Conservation (phyloP, 2,329 filamentous ascomycete genomes). For the Penicillium brevicompactum region DNA sequence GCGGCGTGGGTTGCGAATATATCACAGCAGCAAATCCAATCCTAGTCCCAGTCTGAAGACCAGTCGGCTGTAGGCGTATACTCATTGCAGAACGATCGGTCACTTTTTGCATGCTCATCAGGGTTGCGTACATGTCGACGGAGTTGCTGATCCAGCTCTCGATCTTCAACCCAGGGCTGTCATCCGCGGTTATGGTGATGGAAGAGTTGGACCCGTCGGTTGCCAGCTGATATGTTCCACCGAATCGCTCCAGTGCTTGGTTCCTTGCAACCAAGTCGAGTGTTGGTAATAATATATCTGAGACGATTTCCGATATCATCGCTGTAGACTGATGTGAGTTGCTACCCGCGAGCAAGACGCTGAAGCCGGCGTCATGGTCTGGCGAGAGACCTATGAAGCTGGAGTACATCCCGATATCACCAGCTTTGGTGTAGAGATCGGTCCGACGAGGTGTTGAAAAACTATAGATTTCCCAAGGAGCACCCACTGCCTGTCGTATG, state of each 20-base stretch:
- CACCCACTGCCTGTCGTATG: constrained; percentile 41
- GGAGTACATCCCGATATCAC: constrained; percentile 28
- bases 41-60: constrained; percentile 13
- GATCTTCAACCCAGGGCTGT: constrained; percentile 19
- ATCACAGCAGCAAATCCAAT: constrained; percentile 25
- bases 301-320: constrained; percentile 17
- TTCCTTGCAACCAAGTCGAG: constrained; percentile 26
- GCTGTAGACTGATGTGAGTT: constrained; percentile 10
- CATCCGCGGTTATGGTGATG: constrained; percentile 23
- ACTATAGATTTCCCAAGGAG: constrained; percentile 48
- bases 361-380: constrained; percentile 29
- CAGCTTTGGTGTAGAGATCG: constrained; percentile 29
- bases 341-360: constrained; percentile 22
- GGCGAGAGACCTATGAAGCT: constrained; percentile 26
- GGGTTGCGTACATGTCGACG: constrained; percentile 18
- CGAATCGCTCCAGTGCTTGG: constrained; percentile 20
- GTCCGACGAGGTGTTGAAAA: constrained; percentile 17
- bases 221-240: constrained; percentile 17
- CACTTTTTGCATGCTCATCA: constrained; percentile 8
- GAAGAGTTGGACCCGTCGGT: constrained; percentile 12
- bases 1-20: not conserved
- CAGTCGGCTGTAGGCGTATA: constrained; percentile 29
- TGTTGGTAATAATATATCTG: constrained; percentile 16
- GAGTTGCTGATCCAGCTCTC: constrained; percentile 23
- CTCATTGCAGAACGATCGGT: constrained; percentile 10